These are phyloP conservation scores for Oryza longistaminata DNA, from an alignment of 176 grass and related monocot genomes.

Conservation along the genomic window DNA sequence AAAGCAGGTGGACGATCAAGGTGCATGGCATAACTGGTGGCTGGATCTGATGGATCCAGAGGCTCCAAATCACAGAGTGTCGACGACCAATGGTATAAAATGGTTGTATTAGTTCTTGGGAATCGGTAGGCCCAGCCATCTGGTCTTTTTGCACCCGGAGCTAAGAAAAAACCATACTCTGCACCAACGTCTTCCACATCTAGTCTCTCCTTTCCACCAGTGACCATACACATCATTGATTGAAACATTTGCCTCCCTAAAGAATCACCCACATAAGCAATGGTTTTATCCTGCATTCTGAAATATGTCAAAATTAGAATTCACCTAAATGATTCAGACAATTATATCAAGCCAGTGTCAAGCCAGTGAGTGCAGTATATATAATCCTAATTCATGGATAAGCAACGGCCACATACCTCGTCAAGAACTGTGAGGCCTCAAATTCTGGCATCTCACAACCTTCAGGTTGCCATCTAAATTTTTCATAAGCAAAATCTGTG, in stretches of 20 bases:
- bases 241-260: constrained; percentile 81
- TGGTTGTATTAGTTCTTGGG: constrained; percentile 71
- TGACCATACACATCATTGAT: constrained; percentile 82
- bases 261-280: constrained; percentile 81
- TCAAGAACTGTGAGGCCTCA: constrained; percentile 60
- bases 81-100: constrained; percentile 75
- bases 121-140: constrained; percentile 48
- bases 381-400: constrained; percentile 26
- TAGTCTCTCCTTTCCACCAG: constrained; percentile 43
- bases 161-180: constrained; percentile 52
- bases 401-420: constrained; percentile 42
- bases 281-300: constrained; percentile 82
- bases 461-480: constrained; percentile 79
- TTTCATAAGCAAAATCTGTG: constrained; percentile 67
- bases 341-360: constrained; percentile 13
- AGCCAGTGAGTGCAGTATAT: constrained; percentile 11
- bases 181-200: constrained; percentile 59
- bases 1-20: constrained; percentile 64
- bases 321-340: neutral
- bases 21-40: constrained; percentile 80
- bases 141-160: constrained; percentile 34
- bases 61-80: constrained; percentile 74
- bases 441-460: constrained; percentile 63
- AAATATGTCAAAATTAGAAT: constrained; percentile 48
- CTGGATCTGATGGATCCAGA: constrained; percentile 52